A percentile compares a stretch with the other conserved stretches of the same genome.
These are phyloP conservation scores for Gynandropsis gynandra DNA, from an alignment of 345 rosid species.

Conservation along the genomic window DNA sequence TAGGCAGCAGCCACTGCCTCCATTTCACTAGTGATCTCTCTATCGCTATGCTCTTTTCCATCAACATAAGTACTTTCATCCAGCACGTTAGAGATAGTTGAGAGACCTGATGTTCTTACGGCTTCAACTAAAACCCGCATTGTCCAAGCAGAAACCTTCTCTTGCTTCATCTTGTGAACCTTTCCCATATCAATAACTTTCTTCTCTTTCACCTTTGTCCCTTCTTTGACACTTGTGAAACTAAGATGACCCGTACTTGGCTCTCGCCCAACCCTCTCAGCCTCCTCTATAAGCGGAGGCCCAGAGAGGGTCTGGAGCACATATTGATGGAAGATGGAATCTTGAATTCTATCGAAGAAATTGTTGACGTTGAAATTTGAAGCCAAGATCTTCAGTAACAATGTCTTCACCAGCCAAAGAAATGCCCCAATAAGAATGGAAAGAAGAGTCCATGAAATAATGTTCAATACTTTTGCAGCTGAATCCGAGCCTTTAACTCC, in stretches of 20 bases:
- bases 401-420: conserved; percentile 71
- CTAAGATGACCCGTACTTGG: conserved; percentile 46
- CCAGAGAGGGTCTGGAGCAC: conserved; percentile 75
- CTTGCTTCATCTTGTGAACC: conserved; percentile 64
- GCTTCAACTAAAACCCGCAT: conserved; percentile 78
- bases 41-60: conserved; percentile 38
- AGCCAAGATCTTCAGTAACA: conserved; percentile 66
- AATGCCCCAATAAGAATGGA: conserved; percentile 57
- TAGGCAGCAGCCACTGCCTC: conserved; percentile 72
- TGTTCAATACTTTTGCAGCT: conserved; percentile 36
- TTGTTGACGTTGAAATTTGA: conserved; percentile 64
- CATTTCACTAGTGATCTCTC: conserved; percentile 69
- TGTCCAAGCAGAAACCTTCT: conserved; percentile 84
- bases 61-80: conserved; percentile 40
- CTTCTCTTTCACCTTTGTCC: conserved; percentile 38
- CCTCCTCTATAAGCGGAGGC: conserved; percentile 58
- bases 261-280: conserved; percentile 45
- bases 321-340: conserved; percentile 76
- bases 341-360: conserved; percentile 89
- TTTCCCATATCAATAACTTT: conserved; percentile 77
- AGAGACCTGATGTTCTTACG: conserved; percentile 54
- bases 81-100: conserved; percentile 62
- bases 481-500: conserved; percentile 36
- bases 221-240: conserved; percentile 36
- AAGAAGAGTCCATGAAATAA: conserved; percentile 51